A percentile compares a stretch with the other conserved stretches of the same genome.
Evolutionary conservation across 2,329 filamentous ascomycete genomes (phyloP).

Genomic region (Alternaria tenuissima): DNA sequence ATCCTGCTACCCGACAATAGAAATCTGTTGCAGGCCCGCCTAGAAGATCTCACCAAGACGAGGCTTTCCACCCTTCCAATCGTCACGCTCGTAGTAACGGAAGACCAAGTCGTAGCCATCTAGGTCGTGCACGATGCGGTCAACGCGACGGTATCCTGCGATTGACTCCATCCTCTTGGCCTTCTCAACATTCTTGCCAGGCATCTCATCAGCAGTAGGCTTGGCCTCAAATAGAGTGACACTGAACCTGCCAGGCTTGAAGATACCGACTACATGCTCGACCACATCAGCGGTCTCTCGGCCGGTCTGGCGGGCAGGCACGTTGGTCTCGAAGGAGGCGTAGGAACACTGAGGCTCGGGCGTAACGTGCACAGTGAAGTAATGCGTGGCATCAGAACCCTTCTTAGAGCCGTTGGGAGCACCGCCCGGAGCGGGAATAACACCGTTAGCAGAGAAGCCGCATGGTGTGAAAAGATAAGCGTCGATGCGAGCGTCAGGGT

Average conservation of each 20-base stretch:
- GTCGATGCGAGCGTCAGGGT: constrained; percentile 92
- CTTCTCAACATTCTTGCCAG: constrained; percentile 48
- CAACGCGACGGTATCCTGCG: constrained; percentile 84
- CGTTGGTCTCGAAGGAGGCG: constrained; percentile 98
- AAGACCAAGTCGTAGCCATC: constrained; percentile 98
- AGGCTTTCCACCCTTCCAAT: constrained; percentile 73
- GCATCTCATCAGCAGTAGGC: constrained; percentile 56
- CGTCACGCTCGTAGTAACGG: constrained; percentile 92
- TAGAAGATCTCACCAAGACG: constrained; percentile 63
- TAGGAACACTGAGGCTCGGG: constrained; percentile 97
- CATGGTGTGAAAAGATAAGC: constrained; percentile 97
- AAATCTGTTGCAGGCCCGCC: neutral
- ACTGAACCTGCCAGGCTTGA: constrained; percentile 96
- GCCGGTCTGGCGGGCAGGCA: constrained; percentile 86
- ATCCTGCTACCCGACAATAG: neutral
- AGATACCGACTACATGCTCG: constrained; percentile 92
- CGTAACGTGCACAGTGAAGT: constrained; percentile 98
- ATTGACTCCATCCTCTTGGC: constrained; percentile 74
- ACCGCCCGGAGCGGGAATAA: constrained; percentile 76
- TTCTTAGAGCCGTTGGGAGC: constrained; percentile 57
- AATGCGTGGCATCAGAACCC: constrained; percentile 65
- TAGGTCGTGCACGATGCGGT: constrained; percentile 95
- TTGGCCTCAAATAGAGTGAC: constrained; percentile 97
- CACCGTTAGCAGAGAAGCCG: constrained; percentile 96
- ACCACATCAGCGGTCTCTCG: constrained; percentile 90